Base-by-base conservation (phyloP, 2,329 filamentous ascomycete genomes). In the Neoascochyta sp. region DNA sequence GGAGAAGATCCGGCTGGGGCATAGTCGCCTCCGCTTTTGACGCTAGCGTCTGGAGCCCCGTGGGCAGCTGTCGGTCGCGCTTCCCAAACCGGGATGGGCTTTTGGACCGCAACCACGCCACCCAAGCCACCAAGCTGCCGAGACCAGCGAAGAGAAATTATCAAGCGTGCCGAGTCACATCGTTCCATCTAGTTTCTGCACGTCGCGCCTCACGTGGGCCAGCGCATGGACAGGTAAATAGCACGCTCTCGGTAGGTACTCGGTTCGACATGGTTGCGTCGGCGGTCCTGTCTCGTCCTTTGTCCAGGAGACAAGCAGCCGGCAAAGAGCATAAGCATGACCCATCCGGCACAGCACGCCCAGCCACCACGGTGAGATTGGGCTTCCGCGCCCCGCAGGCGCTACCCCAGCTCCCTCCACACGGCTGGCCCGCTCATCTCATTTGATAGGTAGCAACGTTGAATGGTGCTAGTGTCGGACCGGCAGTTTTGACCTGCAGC, bases 71-170 rank as follows among this genome's bases (percentile, higher is more conserved):
- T 18, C 10, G 16, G n/a, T 18, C 18, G 10, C 18, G 18, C 18
- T 18, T n/a, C 6, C 18, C n/a, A 9, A 18, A 17, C 18, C 10
- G 4, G 10, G 16, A 10, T 17, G 2, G 24, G 15, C 9, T 17
- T 12, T n/a, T n/a, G n/a, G n/a, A n/a, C n/a, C n/a, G n/a, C n/a
- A n/a, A n/a, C n/a, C n/a, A n/a, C n/a, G n/a, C n/a, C n/a, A n/a
- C n/a, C 18, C 24, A 26, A 14, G 24, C 24, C 24, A 26, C 24
- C 24, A 26, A 16, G 24, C 9, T 16, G 24, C 24, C 24, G 11
- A 26, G 16, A n/a, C 16, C 9, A 11, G 11, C 8, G 9, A 11
- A 9, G 9, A n/a, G 9, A 26, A 12, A 26, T 16, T n/a, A n/a
- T 26, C 15, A 5, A 26, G 10, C 24, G n/a, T n/a, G 16, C 16